Conservation (phyloP, 495 filamentous ascomycete species). For the Hypoxylon subgilvum region DNA sequence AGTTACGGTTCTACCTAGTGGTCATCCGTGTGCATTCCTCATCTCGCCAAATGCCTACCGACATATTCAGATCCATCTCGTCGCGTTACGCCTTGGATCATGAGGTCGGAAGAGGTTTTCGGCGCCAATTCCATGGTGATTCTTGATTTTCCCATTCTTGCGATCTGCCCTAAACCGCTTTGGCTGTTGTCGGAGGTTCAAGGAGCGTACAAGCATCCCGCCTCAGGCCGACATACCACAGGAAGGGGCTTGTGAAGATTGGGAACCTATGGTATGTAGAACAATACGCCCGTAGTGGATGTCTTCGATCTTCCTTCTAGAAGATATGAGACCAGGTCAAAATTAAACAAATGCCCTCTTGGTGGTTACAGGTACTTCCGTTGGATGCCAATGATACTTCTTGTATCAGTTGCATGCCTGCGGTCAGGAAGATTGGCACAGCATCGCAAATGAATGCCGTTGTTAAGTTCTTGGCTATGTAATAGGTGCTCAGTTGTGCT, state of each 20-base stretch:
- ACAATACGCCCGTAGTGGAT: conserved; percentile 1
- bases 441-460: conserved; percentile 30
- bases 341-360: conserved; percentile 1
- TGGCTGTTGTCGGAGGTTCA: not conserved
- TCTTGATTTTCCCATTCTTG: conserved; percentile 1
- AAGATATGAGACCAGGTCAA: conserved; percentile 19
- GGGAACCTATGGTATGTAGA: conserved; percentile 10
- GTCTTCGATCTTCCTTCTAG: conserved; percentile 25
- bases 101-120: not conserved
- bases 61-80: no score
- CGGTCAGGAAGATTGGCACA: conserved; percentile 18
- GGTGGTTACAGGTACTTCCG: conserved; percentile 10
- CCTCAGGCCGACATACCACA: not conserved
- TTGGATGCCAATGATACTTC: conserved; percentile 20
- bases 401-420: conserved; percentile 19
- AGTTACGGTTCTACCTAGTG: no score
- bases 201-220: not conserved
- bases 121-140: conserved; percentile 5
- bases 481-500: conserved; percentile 24
- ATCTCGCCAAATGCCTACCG: not conserved
- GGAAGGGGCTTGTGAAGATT: conserved; percentile 9
- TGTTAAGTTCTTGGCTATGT: conserved; percentile 29
- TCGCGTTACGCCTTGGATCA: not conserved
- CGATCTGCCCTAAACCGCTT: not conserved
- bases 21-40: not conserved